Evolutionary conservation across 2,329 filamentous ascomycete species (phyloP), one percentile per base, ranked within the genome.

Genomic region (Phaeosphaeriaceae sp.): DNA sequence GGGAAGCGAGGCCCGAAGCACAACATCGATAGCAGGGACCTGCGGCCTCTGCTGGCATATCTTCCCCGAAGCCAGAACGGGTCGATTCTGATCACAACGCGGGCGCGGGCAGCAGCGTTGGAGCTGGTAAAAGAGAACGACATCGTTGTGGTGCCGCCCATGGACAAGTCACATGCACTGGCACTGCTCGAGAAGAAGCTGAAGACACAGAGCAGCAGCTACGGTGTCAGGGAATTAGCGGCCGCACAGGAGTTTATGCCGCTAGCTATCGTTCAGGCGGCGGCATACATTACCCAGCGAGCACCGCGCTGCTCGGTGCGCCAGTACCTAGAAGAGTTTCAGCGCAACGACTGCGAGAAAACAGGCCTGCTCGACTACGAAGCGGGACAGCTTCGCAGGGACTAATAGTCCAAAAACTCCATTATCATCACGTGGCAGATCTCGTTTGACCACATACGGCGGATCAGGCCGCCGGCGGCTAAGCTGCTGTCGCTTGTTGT

Each of bases 401-500:
- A 36, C 15, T 8, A 36, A 5, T 54, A 56, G 17, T 67, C 68
- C 4, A 59, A 59, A 23, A 72, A 75, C 41, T 70, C 73, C 1
- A 57, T 77, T 1, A 59, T 73, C 2, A 42, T 49, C 0, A 75
- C 71, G 1, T 77, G 68, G 72, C 66, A 71, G 28, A 58, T 60
- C 0, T 61, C 52, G 1, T 61, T 61, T 29, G 50, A 67, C 35
- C 61, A 74, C 15, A 75, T 79, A 36, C 67, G 58, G 13, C 42
- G 55, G 1, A 50, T 2, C 0, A n/a, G 50, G 18, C 54, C 16
- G 2, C 42, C 65, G 6, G 77, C 77, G 4, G 67, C 75, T 3
- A 62, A 78, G n/a, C 58, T 79, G 15, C 51, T 80, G 1, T 75
- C 74, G 1, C 64, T 79, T 0, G 79, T 80, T n/a, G n/a, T n/a